Evolutionary conservation across 768 basidiomycete genomes (phyloP).

Genomic region (Infundibulicybe gibba): DNA sequence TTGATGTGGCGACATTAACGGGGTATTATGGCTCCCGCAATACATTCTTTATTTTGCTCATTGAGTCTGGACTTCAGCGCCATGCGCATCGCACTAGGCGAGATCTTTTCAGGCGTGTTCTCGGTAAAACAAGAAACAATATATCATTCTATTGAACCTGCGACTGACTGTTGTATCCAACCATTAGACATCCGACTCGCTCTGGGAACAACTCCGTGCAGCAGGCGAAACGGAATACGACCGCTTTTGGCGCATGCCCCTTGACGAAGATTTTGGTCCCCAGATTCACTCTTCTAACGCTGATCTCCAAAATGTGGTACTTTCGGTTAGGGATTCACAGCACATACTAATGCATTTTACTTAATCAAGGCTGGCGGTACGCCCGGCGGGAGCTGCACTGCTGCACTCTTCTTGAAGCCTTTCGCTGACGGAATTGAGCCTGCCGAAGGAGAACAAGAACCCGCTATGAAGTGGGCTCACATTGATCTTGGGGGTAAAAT

Average conservation of each 20-base stretch:
- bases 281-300: slow-evolving; percentile 79
- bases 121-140: slow-evolving; percentile 55
- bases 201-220: slow-evolving; percentile 65
- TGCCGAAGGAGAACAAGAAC: slow-evolving; percentile 49
- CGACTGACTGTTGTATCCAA: background rate
- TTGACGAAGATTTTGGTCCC: slow-evolving; percentile 75
- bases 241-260: slow-evolving; percentile 88
- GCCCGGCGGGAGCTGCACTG: slow-evolving; percentile 71
- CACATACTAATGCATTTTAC: background rate
- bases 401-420: slow-evolving; percentile 82
- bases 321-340: background rate
- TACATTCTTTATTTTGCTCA: background rate
- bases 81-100: slow-evolving; percentile 70
- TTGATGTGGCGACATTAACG: slow-evolving; percentile 88
- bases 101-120: slow-evolving; percentile 76
- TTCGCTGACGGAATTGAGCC: slow-evolving; percentile 78
- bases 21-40: slow-evolving; percentile 43
- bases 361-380: slow-evolving; percentile 61
- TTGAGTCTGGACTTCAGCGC: slow-evolving; percentile 42
- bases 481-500: slow-evolving; percentile 79
- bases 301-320: slow-evolving; percentile 71
- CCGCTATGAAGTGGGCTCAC: slow-evolving; percentile 78
- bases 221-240: slow-evolving; percentile 78
- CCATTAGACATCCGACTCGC: slow-evolving; percentile 61
- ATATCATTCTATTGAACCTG: background rate